Evolutionary conservation across 176 grass and related monocot genomes (phyloP), one percentile per base, ranked within the genome.

Genomic region (Avena atlantica): DNA sequence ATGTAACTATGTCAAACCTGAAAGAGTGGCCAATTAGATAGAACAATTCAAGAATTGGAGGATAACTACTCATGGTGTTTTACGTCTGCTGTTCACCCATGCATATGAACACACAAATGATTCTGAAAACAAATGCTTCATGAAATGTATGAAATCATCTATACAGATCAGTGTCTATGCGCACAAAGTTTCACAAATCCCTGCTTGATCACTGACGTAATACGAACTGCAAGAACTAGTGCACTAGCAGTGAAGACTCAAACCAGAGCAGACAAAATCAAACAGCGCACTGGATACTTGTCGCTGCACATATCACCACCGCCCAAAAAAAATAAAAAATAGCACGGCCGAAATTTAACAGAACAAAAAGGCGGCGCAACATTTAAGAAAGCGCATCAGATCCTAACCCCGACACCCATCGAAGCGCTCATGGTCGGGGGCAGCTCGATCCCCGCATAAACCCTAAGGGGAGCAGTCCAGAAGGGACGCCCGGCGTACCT

Each of bases 1-100:
- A 99, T 61, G 88, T 62, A 9, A 99, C 87, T 66, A 89, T 81
- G 74, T 99, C 97, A 87, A 99, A 99, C 94, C 97, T 99, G 81
- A 90, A 87, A 85, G 24, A 87, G 37, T 50, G 73, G 51, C 8
- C 60, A 65, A 74, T 84, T 60, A 89, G 29, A 34, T 57, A 82
- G 57, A 61, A 81, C 12, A 78, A 72, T 45, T 51, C 51, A 24
- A 31, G 12, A 76, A 36, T n/a, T 62, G 8, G 82, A 56, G 47
- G 63, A 69, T 70, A 87, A 55, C 11, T 29, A 24, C 49, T 10
- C 19, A 27, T 23, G 60, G 2, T 12, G 77, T 75, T 83, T 21
- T 47, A 11, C 47, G 36, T 71, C 17, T 20, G 40, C 37, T 71
- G 36, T 83, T 83, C 14, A n/a, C 14, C 45, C 48, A 59, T 29